Evolutionary conservation across 192 early-diverging fungal genomes (phyloP).

Genomic region (Backusella tuberculispora): DNA sequence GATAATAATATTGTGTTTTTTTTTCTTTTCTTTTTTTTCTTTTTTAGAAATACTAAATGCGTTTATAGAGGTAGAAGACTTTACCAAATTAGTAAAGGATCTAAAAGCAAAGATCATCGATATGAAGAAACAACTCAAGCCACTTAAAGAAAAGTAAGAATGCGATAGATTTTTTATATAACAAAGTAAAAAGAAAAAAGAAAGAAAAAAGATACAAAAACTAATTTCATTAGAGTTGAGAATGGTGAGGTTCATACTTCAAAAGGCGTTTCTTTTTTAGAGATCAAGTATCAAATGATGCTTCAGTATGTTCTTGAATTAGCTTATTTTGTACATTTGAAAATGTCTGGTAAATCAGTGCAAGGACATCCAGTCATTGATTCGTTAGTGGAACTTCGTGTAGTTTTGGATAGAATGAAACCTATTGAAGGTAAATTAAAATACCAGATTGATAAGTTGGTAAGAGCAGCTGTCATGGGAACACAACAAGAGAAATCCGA

Average conservation of each 20-base stretch:
- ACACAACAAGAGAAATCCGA: slow-evolving; percentile 42
- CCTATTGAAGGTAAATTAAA: slow-evolving; percentile 93
- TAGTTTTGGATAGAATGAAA: slow-evolving; percentile 90
- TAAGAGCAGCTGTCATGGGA: slow-evolving; percentile 64
- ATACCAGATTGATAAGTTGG: slow-evolving; percentile 97
- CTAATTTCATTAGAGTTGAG: slow-evolving; percentile 48
- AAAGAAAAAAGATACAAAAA: not conserved
- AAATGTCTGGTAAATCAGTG: slow-evolving; percentile 74
- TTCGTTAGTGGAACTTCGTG: slow-evolving; percentile 76
- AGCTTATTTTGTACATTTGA: slow-evolving; percentile 73
- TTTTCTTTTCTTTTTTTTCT: not conserved
- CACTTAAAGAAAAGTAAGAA: slow-evolving; percentile 47
- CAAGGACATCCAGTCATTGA: slow-evolving; percentile 64
- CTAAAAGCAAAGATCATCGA: slow-evolving; percentile 49
- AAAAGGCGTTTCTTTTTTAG: slow-evolving; percentile 87
- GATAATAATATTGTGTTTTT: not conserved
- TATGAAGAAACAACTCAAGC: slow-evolving; percentile 47
- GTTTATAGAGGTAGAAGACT: slow-evolving; percentile 24
- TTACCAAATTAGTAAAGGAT: slow-evolving; percentile 46
- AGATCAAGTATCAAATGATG: slow-evolving; percentile 87
- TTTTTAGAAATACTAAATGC: not conserved
- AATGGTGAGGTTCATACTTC: slow-evolving; percentile 62
- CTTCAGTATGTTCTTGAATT: slow-evolving; percentile 87
- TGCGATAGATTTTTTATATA: not conserved
- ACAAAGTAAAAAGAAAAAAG: not conserved